Base-by-base conservation (phyloP, 2,329 filamentous ascomycete species). In the Hymenoscyphus fraxineus region DNA sequence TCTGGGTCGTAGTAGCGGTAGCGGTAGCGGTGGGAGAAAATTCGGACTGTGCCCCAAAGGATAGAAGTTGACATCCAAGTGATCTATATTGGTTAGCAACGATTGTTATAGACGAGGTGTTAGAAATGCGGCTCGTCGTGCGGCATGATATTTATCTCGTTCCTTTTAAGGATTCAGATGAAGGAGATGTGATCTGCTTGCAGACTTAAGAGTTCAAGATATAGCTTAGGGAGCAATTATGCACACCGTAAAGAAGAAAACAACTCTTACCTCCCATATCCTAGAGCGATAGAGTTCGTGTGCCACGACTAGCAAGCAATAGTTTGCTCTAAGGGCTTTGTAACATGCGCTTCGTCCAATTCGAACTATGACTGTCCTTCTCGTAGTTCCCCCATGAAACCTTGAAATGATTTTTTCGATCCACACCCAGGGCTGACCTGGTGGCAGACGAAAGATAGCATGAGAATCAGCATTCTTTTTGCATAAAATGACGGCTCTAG, bases 201-300 rank as follows among this genome's bases (percentile, higher is more conserved):
- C 22, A 27, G 22, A 27, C 22, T 27, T 27, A 27, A 27, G 22
- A 3, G 22, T 27, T 27, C 22, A 27, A 27, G 22, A 27, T 27
- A 3, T 27, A 27, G 22, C 3, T 27, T 27, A 27, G 27, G 2
- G 27, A 27, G 27, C 27, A 3, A 27, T 3, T 27, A 2, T 27
- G 27, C 27, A 27, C 40, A 13, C 13, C 10, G 9, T 3, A 16
- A 44, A 44, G 5, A 44, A 16, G 16, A 15, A 44, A 6, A 13
- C 13, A 44, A 16, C 40, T 1, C 56, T 35, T 63, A 63, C 61
- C 56, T 63, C 61, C 61, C 61, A 55, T 6, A 47, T 16, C 59
- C n/a, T 59, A 6, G 61, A 63, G 6, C 31, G 6, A 16, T 59
- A 58, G 15, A 59, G n/a, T 10, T 63, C 61, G 13, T 59, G 51